These are phyloP conservation scores for Cyclotella kingstonii DNA, from an alignment of 108 stramenopile species.

Conservation along the genomic window DNA sequence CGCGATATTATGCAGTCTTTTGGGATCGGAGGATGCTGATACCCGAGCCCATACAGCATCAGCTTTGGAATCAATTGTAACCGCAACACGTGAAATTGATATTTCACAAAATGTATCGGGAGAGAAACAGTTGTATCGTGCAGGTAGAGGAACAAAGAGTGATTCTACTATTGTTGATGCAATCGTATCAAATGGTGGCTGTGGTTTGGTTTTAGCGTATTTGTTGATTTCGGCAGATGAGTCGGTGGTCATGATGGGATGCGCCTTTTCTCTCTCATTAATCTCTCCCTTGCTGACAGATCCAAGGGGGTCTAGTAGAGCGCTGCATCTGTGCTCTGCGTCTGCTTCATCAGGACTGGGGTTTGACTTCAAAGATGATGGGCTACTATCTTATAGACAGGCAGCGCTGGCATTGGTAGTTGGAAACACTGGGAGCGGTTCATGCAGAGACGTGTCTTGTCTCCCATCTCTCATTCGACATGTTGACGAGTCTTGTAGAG, in stretches of 20 bases:
- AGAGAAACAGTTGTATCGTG: conserved; percentile 47
- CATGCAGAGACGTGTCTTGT: conserved; percentile 20
- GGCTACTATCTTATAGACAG: conserved; percentile 52
- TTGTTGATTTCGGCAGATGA: conserved; percentile 77
- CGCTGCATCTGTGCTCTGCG: conserved; percentile 15
- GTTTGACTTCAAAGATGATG: conserved; percentile 24
- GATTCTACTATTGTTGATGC: conserved; percentile 73
- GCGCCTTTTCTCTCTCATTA: conserved; percentile 58
- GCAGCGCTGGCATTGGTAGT: conserved; percentile 71
- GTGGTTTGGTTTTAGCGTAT: conserved; percentile 65
- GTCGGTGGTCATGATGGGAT: conserved; percentile 68
- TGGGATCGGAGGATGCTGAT: conserved; percentile 73
- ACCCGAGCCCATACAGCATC: conserved; percentile 76
- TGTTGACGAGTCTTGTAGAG: conserved; percentile 18
- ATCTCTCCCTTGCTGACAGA: conserved; percentile 65
- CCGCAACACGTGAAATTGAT: conserved; percentile 64
- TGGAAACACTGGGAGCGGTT: conserved; percentile 33
- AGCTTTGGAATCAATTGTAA: conserved; percentile 58
- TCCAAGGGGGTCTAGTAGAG: conserved; percentile 33
- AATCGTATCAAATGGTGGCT: conserved; percentile 70
- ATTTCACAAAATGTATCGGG: conserved; percentile 39
- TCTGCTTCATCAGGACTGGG: neutral
- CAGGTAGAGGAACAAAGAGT: conserved; percentile 21
- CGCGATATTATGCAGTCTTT: conserved; percentile 74
- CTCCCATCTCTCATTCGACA: conserved; percentile 40